Percentiles rank a stretch among this genome's conserved stretches.
Evolutionary conservation across 2,329 filamentous ascomycete genomes (phyloP).

Genomic region (Xylariaceae sp.): DNA sequence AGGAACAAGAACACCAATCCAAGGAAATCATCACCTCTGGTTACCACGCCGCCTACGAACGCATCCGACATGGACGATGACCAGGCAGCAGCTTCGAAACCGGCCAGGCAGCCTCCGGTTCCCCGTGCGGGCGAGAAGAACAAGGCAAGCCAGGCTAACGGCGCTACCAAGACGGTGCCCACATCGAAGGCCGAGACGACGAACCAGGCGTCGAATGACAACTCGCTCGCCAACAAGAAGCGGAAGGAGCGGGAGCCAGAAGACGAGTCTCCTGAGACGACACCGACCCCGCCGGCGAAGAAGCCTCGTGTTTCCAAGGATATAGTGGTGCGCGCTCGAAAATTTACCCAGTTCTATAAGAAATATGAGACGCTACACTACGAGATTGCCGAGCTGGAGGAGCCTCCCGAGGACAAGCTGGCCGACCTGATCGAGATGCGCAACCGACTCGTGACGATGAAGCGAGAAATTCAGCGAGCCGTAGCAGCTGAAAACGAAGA

Average conservation of each 20-base stretch:
- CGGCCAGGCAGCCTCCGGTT: constrained; percentile 14
- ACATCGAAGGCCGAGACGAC: constrained; percentile 17
- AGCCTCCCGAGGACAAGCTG: constrained; percentile 48
- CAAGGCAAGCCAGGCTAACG: constrained; percentile 18
- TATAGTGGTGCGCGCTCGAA: constrained; percentile 47
- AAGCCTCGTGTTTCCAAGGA: constrained; percentile 40
- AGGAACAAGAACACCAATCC: constrained; percentile 53
- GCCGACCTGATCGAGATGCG: constrained; percentile 50
- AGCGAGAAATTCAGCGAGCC: constrained; percentile 51
- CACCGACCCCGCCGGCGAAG: constrained; percentile 29
- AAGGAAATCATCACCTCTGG: constrained; percentile 58
- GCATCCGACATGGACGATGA: constrained; percentile 58
- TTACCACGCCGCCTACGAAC: constrained; percentile 61
- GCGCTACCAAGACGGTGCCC: constrained; percentile 20
- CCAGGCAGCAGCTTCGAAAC: constrained; percentile 19
- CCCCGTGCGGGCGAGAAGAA: constrained; percentile 14
- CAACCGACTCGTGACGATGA: constrained; percentile 49
- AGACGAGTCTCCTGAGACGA: constrained; percentile 26
- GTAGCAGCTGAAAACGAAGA: constrained; percentile 26
- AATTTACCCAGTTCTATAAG: constrained; percentile 52
- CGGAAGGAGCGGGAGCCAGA: constrained; percentile 34
- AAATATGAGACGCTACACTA: constrained; percentile 53
- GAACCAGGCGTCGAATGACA: background rate
- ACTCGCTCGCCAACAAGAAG: constrained; percentile 33
- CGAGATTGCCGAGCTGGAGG: constrained; percentile 45